A percentile compares a stretch with the other conserved stretches of the same genome.
Evolutionary conservation across 1,284 basidiomycete species (phyloP).

Genomic region (Sanghuangporus weigelae): DNA sequence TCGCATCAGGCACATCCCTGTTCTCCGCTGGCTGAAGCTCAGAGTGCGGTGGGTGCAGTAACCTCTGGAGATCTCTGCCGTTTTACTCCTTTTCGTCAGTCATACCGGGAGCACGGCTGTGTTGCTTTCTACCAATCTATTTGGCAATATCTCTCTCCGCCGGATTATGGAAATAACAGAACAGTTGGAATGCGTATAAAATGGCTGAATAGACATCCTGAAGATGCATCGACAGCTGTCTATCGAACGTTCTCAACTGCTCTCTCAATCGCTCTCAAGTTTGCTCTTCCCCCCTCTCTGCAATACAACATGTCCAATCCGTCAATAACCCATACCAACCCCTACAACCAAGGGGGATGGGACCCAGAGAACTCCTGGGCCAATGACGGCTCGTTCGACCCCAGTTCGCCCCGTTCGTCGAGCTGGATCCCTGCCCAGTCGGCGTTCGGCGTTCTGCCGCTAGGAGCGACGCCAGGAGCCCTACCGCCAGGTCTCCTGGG

Average conservation of each 20-base stretch:
- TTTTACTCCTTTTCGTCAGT: background rate
- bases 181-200: slow-evolving; percentile 4
- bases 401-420: background rate
- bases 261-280: background rate
- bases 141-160: background rate
- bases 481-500: slow-evolving; percentile 12
- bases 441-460: slow-evolving; percentile 9
- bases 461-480: slow-evolving; percentile 7
- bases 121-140: background rate
- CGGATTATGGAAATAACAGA: background rate
- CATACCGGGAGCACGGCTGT: background rate
- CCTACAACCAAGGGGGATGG: slow-evolving; percentile 16
- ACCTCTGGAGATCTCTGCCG: background rate
- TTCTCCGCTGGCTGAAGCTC: background rate
- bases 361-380: slow-evolving; percentile 5
- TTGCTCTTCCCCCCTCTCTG: background rate
- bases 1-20: background rate
- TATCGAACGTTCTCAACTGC: background rate
- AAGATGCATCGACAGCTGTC: background rate
- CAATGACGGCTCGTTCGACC: slow-evolving; percentile 4
- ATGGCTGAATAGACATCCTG: background rate
- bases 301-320: background rate
- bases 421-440: slow-evolving; percentile 14
- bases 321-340: slow-evolving; percentile 8
- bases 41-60: background rate